Base-by-base conservation (phyloP, 2,329 filamentous ascomycete genomes). In the Talaromyces sp. region DNA sequence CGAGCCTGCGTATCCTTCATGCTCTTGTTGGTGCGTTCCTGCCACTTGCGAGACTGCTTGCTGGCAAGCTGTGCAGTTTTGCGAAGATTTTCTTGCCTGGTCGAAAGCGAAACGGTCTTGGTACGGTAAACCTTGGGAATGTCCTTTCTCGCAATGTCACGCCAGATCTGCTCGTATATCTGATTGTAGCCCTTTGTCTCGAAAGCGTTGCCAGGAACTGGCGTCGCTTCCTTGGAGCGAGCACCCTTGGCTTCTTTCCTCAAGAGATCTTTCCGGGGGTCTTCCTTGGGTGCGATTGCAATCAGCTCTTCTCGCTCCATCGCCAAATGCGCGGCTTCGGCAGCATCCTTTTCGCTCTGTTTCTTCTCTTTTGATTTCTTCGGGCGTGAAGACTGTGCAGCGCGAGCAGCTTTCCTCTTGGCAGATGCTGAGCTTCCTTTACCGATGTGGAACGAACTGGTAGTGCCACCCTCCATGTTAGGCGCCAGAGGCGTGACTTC, bases 21-120 rank as follows among this genome's bases (percentile, higher is more conserved):
- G 71, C 93, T 96, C 83, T 99, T 98, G 81, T 99, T 99, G 58
- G 95, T 99, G 49, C 92, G 89, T 63, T 96, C 85, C 75, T 99
- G 96, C 95, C 95, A 99, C 70, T 96, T 85, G 71, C 96, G 92
- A 58, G 95, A 93, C 78, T 99, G 95, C 74, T 99, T 99, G 63
- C 93, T 96, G 8, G 95, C 95, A 46, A 99, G 81, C 68, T 98
- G 93, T 14, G 93, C 95, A 0, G 95, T 99, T 83, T 99, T 99
- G 73, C 96, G 95, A 54, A 96, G 84, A 69, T 99, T 99, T n/a
- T 93, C 96, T 58, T 90, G 86, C 72, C 96, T 96, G 41, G 89
- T 96, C 9, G 87, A 85, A 61, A 93, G 87, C 0, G 93, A 97
- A 67, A 91, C 89, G 59, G 88, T 86, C 59, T 96, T 96, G 72